Evolutionary conservation across 2,329 filamentous ascomycete species (phyloP), one percentile per base, ranked within the genome.

Genomic region (Coleophoma eucalyptorum): DNA sequence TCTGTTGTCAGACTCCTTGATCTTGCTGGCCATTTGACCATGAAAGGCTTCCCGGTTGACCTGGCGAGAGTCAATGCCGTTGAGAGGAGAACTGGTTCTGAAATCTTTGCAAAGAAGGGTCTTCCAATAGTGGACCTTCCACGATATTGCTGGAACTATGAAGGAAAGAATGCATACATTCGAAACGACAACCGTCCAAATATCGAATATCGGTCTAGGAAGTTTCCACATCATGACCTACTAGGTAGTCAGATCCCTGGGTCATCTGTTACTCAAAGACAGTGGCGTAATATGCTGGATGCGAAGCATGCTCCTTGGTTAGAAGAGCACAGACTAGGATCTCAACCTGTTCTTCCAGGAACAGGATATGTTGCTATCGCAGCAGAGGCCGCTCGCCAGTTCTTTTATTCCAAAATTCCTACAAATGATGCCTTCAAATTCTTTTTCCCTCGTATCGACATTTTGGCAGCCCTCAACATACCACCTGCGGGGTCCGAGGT

Each of bases 121-220:
- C 8, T 20, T 16, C 21, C 26, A n/a, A 37, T 60, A 33, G 57
- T 48, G 19, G 51, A 57, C 51, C 50, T 74, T 1, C 76, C 77
- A 1, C 50, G 58, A 0, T 80, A 80, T 51, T 67, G 70, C 0
- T 80, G 76, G 73, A 72, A 79, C 41, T 75, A 78, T 56, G 66
- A 68, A 2, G 67, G 69, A 31, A n/a, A n/a, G n/a, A n/a, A n/a
- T n/a, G 50, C 57, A 0, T 77, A 6, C 15, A 2, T 79, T 56
- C 81, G 77, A 77, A 69, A 75, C 51, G 78, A 81, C 51, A 75
- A 75, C 1, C 72, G 76, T 43, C 60, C 74, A 2, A 74, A 73
- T 16, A 57, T 61, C 8, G 69, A 72, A 15, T 71, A 72, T 48
- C 70, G 76, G 1, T 70, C 72, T n/a, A 41, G 41, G 15, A 50